Evolutionary conservation across 371 early-diverging fungal genomes (phyloP), one percentile per base, ranked within the genome.

Genomic region (Mortierella sp.): DNA sequence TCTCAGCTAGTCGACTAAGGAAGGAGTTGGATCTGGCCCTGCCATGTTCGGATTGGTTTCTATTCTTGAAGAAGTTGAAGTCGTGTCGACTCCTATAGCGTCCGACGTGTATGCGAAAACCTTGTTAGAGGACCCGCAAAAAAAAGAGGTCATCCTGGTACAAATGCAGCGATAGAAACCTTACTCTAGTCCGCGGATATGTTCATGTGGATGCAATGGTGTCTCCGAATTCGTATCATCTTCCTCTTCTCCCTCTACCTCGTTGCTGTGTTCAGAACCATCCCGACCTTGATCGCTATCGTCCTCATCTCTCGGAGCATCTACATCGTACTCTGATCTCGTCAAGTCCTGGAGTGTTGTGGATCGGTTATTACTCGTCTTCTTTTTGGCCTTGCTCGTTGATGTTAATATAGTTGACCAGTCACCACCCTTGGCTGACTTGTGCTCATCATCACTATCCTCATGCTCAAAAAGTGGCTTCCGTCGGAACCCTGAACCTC

Each of bases 51-150:
- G 69, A 60, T 39, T 64, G 70, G 42, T 53, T 70, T 54, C 58
- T 76, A 67, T 66, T 66, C 49, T 66, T 76, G 67, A 76, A 76
- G 47, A 76, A 76, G 63, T 76, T 76, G 59, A 76, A 76, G 18
- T 76, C 78, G 21, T 76, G 78, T 21, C 63, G 65, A 51, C 66
- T 76, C 63, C 78, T 76, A 57, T 18, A 14, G 21, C 10, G 38
- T 45, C n/a, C 42, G 27, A 48, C 21, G 8, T 41, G 13, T 7
- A 6, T 31, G 39, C 14, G 13, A 58, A 18, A 3, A 12, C 2
- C n/a, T n/a, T n/a, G n/a, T n/a, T n/a, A n/a, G n/a, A n/a, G n/a
- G n/a, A n/a, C n/a, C n/a, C n/a, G n/a, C n/a, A n/a, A n/a, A n/a
- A n/a, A n/a, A n/a, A n/a, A n/a, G n/a, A n/a, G n/a, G n/a, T n/a